Percentiles rank a stretch among this genome's conserved stretches.
These are phyloP conservation scores for Telopea speciosissima DNA, from an alignment of 177 flowering plant species.

Conservation along the genomic window DNA sequence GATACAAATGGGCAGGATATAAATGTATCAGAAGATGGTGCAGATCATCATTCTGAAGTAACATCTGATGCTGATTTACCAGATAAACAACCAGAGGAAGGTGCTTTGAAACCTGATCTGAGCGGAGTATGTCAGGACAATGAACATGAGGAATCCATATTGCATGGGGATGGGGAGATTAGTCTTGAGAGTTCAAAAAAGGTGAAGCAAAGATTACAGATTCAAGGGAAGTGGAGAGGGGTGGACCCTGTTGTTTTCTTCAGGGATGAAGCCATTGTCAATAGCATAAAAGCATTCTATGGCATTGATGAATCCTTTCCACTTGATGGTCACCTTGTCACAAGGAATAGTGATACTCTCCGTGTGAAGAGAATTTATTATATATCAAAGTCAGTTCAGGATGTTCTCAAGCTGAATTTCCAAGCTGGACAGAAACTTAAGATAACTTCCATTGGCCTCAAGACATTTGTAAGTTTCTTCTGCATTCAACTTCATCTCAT, in stretches of 20 bases:
- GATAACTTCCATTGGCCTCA: conserved; percentile 81
- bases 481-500: not conserved
- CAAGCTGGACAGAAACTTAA: conserved; percentile 84
- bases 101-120: conserved; percentile 24
- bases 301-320: conserved; percentile 83
- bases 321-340: conserved; percentile 63
- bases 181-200: conserved; percentile 22
- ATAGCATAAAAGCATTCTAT: conserved; percentile 65
- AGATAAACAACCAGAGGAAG: conserved; percentile 27
- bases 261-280: conserved; percentile 50
- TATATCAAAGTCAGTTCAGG: conserved; percentile 71
- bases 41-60: conserved; percentile 17
- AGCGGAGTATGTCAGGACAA: conserved; percentile 15
- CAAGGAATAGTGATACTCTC: conserved; percentile 65
- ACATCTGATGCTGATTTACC: conserved; percentile 27
- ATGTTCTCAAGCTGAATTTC: conserved; percentile 66
- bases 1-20: conserved; percentile 16
- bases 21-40: conserved; percentile 23
- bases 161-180: conserved; percentile 21
- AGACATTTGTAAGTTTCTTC: conserved; percentile 84
- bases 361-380: conserved; percentile 90
- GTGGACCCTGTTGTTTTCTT: conserved; percentile 92
- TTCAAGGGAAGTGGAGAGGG: conserved; percentile 92
- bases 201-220: conserved; percentile 63
- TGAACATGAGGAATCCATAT: conserved; percentile 26